Evolutionary conservation across 495 filamentous ascomycete species (phyloP).

Genomic region (Mytilinidion resinicola): DNA sequence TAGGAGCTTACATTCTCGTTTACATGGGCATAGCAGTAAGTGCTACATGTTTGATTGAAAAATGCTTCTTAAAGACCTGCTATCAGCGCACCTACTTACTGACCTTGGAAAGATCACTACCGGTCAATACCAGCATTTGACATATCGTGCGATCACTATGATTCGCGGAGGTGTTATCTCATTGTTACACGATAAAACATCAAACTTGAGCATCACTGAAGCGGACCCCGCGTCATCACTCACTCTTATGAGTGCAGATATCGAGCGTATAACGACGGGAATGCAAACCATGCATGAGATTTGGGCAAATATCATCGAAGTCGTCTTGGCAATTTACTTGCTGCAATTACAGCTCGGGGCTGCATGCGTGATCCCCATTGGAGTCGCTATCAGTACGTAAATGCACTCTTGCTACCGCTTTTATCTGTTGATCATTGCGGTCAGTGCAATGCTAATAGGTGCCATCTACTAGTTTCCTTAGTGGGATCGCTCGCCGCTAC

Average conservation of each 20-base stretch:
- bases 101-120: slow-evolving; percentile 32
- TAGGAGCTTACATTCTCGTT: no score
- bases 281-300: slow-evolving; percentile 40
- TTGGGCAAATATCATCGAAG: slow-evolving; percentile 52
- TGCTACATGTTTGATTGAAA: no score
- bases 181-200: slow-evolving; percentile 52
- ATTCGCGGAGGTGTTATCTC: slow-evolving; percentile 51
- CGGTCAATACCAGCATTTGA: slow-evolving; percentile 51
- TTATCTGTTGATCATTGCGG: no score
- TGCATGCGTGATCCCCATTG: slow-evolving; percentile 49
- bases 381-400: slow-evolving; percentile 26
- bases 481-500: no score
- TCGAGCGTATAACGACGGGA: slow-evolving; percentile 39
- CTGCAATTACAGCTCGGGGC: slow-evolving; percentile 53
- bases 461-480: no score
- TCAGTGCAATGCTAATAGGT: no score
- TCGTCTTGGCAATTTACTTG: slow-evolving; percentile 53
- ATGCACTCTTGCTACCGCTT: not conserved
- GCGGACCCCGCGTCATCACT: slow-evolving; percentile 48
- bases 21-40: no score
- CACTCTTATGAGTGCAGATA: slow-evolving; percentile 55
- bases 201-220: slow-evolving; percentile 38
- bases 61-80: no score
- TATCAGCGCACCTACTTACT: no score
- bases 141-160: slow-evolving; percentile 54